phyloP scores from a whole-genome alignment of 1,139 yeast species.

The Sugiyamaella sp. region DNA sequence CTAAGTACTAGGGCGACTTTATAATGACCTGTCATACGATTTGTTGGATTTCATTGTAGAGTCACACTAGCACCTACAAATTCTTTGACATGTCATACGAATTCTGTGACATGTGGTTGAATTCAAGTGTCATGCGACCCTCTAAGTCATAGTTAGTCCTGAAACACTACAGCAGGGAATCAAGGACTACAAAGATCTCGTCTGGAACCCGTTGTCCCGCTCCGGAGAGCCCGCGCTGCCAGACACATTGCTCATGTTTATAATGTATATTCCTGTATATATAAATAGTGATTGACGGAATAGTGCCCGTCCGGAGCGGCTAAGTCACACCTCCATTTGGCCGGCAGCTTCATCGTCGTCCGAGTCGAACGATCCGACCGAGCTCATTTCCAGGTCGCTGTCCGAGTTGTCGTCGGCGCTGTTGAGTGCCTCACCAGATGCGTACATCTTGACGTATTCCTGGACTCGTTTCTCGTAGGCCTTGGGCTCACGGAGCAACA shows the following conservation, averaged over 20 bases:
- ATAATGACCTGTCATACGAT: too few relatives aligned
- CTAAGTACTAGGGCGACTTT: too few relatives aligned
- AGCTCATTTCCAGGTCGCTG: conserved; percentile 48
- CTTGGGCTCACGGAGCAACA: conserved; percentile 71
- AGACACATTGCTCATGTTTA: neutral
- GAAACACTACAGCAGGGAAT: too few relatives aligned
- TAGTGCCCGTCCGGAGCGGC: too few relatives aligned
- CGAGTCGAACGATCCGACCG: conserved; percentile 49
- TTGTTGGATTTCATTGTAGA: too few relatives aligned
- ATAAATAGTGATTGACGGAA: conserved; percentile 6
- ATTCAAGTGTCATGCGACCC: too few relatives aligned
- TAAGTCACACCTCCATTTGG: conserved; percentile 43
- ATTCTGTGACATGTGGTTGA: too few relatives aligned
- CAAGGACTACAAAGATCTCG: too few relatives aligned
- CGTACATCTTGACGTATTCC: conserved; percentile 72
- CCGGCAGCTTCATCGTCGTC: conserved; percentile 52
- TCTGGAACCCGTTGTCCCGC: too few relatives aligned
- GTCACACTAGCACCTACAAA: too few relatives aligned
- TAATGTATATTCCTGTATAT: conserved; percentile 2
- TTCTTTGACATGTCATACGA: too few relatives aligned
- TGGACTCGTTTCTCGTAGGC: conserved; percentile 71
- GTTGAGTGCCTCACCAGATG: conserved; percentile 51
- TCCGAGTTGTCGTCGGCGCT: conserved; percentile 45
- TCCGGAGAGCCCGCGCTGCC: neutral
- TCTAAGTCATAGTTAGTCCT: too few relatives aligned